phyloP scores from a whole-genome alignment of 2,329 filamentous ascomycete genomes.

The Exserohilum rostratum region DNA sequence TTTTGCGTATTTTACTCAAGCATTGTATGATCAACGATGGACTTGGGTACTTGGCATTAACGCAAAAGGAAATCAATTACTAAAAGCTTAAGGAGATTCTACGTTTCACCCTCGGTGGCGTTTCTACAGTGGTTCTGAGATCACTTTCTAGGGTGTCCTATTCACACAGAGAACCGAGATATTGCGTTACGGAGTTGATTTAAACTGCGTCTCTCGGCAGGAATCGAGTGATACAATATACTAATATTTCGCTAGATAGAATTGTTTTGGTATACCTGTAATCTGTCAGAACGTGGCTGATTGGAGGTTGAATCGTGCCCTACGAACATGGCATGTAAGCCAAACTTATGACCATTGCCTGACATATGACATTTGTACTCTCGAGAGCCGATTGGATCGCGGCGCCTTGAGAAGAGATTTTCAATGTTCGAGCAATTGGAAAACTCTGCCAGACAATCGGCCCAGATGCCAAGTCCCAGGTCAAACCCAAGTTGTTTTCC shows the following conservation, averaged over 20 bases:
- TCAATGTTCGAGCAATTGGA: slow-evolving; percentile 8
- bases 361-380: neutral
- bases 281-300: slow-evolving; percentile 1
- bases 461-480: slow-evolving; percentile 13
- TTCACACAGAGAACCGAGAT: neutral
- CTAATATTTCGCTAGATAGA: neutral
- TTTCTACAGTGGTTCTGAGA: neutral
- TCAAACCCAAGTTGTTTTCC: slow-evolving; percentile 19
- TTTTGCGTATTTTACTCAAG: neutral
- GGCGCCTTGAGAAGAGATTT: neutral
- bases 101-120: neutral
- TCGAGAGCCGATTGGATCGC: neutral
- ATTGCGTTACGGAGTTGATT: neutral
- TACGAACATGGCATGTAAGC: neutral
- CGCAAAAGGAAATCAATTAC: neutral
- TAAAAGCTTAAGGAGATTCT: neutral
- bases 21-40: slow-evolving; percentile 1
- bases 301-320: neutral
- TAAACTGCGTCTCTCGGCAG: neutral
- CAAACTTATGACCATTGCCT: neutral
- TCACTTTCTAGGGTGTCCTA: neutral
- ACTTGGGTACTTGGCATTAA: neutral
- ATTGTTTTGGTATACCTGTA: neutral
- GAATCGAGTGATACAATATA: neutral
- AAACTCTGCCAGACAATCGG: neutral